phyloP scores from a whole-genome alignment of 805 yeast species.

The Yarrowia divulgata region DNA sequence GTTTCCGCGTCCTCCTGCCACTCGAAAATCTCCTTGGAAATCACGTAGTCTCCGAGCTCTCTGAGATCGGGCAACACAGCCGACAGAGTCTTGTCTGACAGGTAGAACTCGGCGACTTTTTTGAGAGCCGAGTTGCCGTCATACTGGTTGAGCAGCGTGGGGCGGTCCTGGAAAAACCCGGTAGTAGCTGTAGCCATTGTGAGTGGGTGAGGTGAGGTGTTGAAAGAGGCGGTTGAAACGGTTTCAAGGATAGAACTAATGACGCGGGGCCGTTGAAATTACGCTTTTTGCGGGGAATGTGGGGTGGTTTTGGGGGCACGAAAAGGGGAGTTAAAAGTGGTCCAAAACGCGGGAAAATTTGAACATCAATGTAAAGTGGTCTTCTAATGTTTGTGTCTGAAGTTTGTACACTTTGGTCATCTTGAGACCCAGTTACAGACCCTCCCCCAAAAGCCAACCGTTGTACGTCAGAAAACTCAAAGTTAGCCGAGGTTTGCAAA shows the following conservation, averaged over 20 bases:
- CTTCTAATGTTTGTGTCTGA: too few species aligned
- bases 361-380: too few species aligned
- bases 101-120: slow-evolving; percentile 43
- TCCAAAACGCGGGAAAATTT: too few species aligned
- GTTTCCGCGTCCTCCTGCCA: slow-evolving; percentile 48
- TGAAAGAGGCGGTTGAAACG: background rate
- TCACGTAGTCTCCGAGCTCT: slow-evolving; percentile 45
- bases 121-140: slow-evolving; percentile 43
- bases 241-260: background rate
- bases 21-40: slow-evolving; percentile 44
- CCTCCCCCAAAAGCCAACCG: too few species aligned
- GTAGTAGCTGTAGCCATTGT: slow-evolving; percentile 45
- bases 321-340: too few species aligned
- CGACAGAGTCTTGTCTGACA: slow-evolving; percentile 37
- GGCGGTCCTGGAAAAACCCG: slow-evolving; percentile 47
- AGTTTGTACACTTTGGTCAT: too few species aligned
- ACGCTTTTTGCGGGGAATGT: slow-evolving; percentile 1
- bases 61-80: slow-evolving; percentile 42
- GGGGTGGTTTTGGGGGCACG: background rate
- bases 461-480: too few species aligned
- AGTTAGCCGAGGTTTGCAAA: too few species aligned
- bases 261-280: slow-evolving; percentile 16
- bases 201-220: background rate
- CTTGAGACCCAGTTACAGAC: too few species aligned
- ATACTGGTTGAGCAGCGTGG: slow-evolving; percentile 46